These are phyloP conservation scores for Actinomortierella wolfii DNA, from an alignment of 371 early-diverging fungal genomes.

Conservation along the genomic window DNA sequence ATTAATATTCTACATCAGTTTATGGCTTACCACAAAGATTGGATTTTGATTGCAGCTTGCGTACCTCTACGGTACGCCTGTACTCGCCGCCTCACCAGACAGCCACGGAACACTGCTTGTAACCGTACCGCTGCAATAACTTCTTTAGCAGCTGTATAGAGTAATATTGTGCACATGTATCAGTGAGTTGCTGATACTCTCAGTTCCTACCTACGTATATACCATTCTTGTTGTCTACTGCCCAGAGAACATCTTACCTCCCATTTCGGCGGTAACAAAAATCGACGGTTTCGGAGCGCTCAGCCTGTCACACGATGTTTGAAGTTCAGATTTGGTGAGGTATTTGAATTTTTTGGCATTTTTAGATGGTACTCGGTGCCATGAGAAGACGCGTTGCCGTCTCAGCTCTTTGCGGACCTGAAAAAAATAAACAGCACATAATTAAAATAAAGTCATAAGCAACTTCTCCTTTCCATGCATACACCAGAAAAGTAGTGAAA, in stretches of 20 bases:
- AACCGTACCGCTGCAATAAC: slow-evolving; percentile 30
- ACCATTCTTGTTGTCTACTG: no score
- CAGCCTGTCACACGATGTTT: slow-evolving; percentile 33
- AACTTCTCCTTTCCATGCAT: not conserved
- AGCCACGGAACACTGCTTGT: slow-evolving; percentile 34
- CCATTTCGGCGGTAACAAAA: slow-evolving; percentile 24
- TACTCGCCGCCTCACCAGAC: slow-evolving; percentile 20
- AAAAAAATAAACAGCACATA: not conserved
- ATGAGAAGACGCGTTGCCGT: slow-evolving; percentile 37
- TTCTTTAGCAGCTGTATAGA: slow-evolving; percentile 28
- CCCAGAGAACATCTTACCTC: slow-evolving; percentile 14
- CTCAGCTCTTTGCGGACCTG: slow-evolving; percentile 40
- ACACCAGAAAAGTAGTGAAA: not conserved
- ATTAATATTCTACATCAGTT: not conserved
- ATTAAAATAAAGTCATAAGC: not conserved
- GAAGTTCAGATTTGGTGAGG: slow-evolving; percentile 28
- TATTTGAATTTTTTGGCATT: slow-evolving; percentile 26
- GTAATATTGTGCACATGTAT: not conserved
- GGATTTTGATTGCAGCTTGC: slow-evolving; percentile 34
- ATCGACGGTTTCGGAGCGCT: slow-evolving; percentile 34
- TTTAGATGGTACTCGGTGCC: slow-evolving; percentile 31
- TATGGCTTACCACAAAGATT: slow-evolving; percentile 30
- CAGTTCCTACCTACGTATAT: no score
- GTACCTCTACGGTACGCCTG: slow-evolving; percentile 24
- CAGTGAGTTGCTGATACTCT: not conserved